Percentiles rank a stretch among this genome's conserved stretches.
phyloP scores from a whole-genome alignment of 306 rosid species.

The Benincasa hispida region DNA sequence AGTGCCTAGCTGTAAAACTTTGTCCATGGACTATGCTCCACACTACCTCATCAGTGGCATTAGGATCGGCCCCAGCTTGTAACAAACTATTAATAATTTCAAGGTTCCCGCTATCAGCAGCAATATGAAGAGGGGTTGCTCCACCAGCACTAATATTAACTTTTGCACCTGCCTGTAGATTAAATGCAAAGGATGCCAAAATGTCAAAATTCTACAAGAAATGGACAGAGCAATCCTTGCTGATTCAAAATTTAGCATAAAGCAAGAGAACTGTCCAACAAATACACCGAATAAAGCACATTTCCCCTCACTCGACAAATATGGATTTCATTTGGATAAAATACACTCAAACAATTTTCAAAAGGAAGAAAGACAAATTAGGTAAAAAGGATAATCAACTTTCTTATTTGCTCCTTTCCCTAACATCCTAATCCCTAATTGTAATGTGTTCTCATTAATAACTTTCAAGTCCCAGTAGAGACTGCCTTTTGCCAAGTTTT shows the following conservation, averaged over 20 bases:
- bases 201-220: neutral
- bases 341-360: neutral
- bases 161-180: conserved; percentile 67
- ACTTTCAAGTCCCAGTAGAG: neutral
- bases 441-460: neutral
- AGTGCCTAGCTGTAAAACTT: neutral
- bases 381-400: neutral
- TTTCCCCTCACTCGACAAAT: neutral
- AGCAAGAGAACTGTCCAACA: neutral
- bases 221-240: neutral
- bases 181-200: conserved; percentile 11
- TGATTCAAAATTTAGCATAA: neutral
- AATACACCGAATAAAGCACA: neutral
- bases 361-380: neutral
- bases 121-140: conserved; percentile 86
- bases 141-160: conserved; percentile 86
- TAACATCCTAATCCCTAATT: neutral
- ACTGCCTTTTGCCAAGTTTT: neutral
- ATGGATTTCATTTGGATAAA: neutral
- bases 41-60: conserved; percentile 61
- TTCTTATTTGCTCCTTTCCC: neutral
- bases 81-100: conserved; percentile 55
- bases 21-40: neutral
- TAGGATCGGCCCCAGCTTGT: conserved; percentile 85
- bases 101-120: conserved; percentile 60